Percentiles rank a stretch among this genome's conserved stretches.
Evolutionary conservation across 495 filamentous ascomycete species (phyloP).

Genomic region (Jackrogersella minutella): DNA sequence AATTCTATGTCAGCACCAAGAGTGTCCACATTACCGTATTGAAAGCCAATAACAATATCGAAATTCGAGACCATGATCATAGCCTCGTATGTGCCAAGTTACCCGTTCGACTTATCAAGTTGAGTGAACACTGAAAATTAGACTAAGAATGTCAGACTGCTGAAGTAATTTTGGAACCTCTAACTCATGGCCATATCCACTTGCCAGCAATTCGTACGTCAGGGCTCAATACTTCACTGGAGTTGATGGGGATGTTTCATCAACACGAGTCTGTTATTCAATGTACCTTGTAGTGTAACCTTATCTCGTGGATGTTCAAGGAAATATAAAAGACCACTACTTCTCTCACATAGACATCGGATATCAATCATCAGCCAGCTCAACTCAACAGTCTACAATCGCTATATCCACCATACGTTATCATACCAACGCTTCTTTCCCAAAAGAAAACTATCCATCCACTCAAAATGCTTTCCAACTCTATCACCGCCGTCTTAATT

Average conservation of each 20-base stretch:
- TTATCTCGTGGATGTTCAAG: neutral
- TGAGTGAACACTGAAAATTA: neutral
- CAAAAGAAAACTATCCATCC: neutral
- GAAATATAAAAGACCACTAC: neutral
- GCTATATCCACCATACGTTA: neutral
- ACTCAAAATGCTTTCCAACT: neutral
- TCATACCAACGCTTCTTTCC: neutral
- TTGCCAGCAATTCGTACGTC: neutral
- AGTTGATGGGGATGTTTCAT: neutral
- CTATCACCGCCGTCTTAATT: neutral
- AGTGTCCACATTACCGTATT: neutral
- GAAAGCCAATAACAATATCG: neutral
- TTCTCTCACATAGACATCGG: neutral
- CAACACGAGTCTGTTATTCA: neutral
- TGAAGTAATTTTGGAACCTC: neutral
- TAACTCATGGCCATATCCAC: neutral
- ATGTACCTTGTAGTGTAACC: neutral
- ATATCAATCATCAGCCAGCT: neutral
- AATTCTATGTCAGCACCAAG: neutral
- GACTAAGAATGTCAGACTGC: neutral
- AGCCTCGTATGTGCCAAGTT: constrained; percentile 2
- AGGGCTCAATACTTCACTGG: neutral
- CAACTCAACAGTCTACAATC: neutral
- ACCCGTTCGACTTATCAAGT: neutral
- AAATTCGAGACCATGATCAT: neutral